Evolutionary conservation across 768 basidiomycete species (phyloP).

Genomic region (Clitopilus hobsonii): DNA sequence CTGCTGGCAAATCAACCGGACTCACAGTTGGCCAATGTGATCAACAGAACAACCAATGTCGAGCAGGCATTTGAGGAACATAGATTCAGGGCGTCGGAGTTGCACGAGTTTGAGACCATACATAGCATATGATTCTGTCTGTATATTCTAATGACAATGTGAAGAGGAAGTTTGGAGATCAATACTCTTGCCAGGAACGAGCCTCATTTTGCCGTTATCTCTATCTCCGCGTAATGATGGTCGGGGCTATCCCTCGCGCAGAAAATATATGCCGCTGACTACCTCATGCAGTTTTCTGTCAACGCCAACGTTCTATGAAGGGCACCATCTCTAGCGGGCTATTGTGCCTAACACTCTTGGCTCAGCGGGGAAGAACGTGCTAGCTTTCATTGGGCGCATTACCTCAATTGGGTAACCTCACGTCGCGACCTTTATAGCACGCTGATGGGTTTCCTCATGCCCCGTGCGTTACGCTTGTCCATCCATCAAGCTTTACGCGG

Average conservation of each 20-base stretch:
- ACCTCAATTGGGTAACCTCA: neutral
- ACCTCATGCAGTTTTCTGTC: neutral
- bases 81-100: neutral
- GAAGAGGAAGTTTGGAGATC: neutral
- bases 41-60: constrained; percentile 29
- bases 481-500: neutral
- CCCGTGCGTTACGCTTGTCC: neutral
- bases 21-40: constrained; percentile 37
- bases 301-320: neutral
- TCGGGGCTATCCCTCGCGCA: too few relatives aligned
- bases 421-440: constrained; percentile 4
- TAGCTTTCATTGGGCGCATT: too few relatives aligned
- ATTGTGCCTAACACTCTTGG: neutral
- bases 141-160: neutral
- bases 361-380: neutral
- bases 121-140: neutral
- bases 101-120: neutral
- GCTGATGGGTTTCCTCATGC: neutral
- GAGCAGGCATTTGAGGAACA: constrained; percentile 12
- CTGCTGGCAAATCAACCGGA: constrained; percentile 25
- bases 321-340: neutral
- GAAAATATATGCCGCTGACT: neutral
- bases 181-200: neutral
- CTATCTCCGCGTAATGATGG: too few relatives aligned
- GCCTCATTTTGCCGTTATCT: too few relatives aligned